Evolutionary conservation across 2,329 filamentous ascomycete genomes (phyloP).

Genomic region (Clarireedia monteithiana): DNA sequence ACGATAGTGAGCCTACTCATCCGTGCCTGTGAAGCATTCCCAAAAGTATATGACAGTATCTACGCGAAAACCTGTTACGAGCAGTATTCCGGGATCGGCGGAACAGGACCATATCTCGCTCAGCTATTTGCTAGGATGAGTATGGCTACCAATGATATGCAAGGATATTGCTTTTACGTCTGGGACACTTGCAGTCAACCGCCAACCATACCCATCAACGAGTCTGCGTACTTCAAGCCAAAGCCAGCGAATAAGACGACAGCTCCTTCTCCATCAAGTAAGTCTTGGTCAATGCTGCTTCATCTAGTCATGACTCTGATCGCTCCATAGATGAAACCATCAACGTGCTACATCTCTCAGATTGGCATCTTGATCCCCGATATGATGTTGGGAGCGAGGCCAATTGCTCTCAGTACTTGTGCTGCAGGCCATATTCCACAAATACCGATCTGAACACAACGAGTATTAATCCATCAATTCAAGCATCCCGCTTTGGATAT

Average conservation of each 20-base stretch:
- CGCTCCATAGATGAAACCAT: neutral
- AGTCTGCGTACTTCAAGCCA: constrained; percentile 5
- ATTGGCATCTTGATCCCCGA: constrained; percentile 27
- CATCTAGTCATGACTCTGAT: neutral
- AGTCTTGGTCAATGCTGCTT: neutral
- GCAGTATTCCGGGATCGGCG: constrained; percentile 8
- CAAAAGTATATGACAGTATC: constrained; percentile 5
- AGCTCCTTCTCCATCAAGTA: constrained; percentile 1
- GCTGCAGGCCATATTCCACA: constrained; percentile 15
- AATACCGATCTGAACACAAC: constrained; percentile 6
- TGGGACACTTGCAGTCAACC: constrained; percentile 6
- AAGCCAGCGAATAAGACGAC: constrained; percentile 3
- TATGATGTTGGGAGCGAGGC: constrained; percentile 27
- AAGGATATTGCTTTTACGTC: constrained; percentile 3
- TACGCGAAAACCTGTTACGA: constrained; percentile 6
- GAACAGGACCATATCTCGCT: constrained; percentile 7
- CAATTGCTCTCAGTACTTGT: constrained; percentile 25
- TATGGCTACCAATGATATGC: constrained; percentile 5
- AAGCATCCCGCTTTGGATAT: constrained; percentile 7
- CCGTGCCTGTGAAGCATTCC: constrained; percentile 6
- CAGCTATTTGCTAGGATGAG: constrained; percentile 7
- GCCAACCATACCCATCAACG: neutral
- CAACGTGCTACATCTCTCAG: constrained; percentile 26
- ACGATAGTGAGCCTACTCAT: constrained; percentile 6
- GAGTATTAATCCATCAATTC: neutral